Conservation (phyloP, 2,329 filamentous ascomycete genomes). For the Cryphonectria parasitica region DNA sequence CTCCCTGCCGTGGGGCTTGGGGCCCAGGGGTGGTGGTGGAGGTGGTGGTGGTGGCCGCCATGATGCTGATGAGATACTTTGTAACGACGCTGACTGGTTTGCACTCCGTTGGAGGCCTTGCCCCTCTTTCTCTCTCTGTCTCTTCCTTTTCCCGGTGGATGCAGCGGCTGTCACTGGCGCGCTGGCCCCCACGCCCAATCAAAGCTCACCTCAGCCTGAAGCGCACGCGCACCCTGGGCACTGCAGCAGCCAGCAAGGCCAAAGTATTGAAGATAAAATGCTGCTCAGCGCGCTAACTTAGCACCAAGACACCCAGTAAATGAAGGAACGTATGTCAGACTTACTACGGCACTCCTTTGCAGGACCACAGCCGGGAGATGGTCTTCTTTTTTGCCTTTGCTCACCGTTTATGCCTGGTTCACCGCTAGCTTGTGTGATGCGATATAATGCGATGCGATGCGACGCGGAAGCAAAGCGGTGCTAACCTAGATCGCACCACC, state of each 20-base stretch:
- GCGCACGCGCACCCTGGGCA: neutral
- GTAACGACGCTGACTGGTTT: constrained; percentile 2
- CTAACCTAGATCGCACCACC: neutral
- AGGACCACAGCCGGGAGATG: neutral
- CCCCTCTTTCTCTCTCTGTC: neutral
- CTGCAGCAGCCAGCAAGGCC: neutral
- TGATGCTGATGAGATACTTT: neutral
- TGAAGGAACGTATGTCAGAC: neutral
- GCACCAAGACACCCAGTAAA: neutral
- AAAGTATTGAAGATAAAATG: neutral
- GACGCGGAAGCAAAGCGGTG: neutral
- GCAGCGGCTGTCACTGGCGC: neutral
- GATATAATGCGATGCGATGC: neutral
- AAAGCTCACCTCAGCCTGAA: constrained; percentile 1
- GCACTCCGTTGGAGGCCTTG: neutral
- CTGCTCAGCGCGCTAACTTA: neutral
- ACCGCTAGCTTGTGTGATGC: neutral
- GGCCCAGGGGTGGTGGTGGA: neutral
- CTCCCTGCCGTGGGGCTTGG: neutral
- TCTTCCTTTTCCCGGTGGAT: too few relatives aligned
- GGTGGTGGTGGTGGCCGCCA: neutral
- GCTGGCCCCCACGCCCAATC: neutral
- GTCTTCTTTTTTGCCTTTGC: neutral
- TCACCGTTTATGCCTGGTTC: neutral
- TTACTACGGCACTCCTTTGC: neutral